A percentile compares a stretch with the other conserved stretches of the same genome.
phyloP scores from a whole-genome alignment of 73 alveolate species.

The Urostyla sp. region DNA sequence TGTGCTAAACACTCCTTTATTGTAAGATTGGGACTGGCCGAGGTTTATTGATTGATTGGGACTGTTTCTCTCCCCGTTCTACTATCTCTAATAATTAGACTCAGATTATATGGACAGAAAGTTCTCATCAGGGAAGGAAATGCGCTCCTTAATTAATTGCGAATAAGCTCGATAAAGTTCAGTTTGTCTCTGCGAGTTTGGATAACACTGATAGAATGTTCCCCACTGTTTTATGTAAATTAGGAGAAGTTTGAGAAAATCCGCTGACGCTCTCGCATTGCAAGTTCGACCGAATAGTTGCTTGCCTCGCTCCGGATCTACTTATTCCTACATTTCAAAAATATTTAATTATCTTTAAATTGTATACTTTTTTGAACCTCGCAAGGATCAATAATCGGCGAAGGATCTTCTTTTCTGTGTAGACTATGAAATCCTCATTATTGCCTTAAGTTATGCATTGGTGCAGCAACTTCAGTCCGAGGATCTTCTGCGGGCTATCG shows the following conservation, averaged over 20 bases:
- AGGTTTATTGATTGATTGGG: background rate
- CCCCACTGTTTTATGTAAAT: constrained; percentile 22
- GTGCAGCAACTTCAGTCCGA: constrained; percentile 24
- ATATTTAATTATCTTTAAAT: background rate
- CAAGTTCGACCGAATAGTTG: constrained; percentile 10
- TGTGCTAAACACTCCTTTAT: background rate
- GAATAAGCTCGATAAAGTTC: background rate
- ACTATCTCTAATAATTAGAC: background rate
- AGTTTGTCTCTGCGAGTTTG: constrained; percentile 1
- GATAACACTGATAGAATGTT: background rate
- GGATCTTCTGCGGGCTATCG: constrained; percentile 12
- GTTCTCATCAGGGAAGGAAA: constrained; percentile 9
- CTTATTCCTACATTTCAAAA: constrained; percentile 18
- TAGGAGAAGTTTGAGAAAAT: constrained; percentile 25
- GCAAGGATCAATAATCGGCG: constrained; percentile 47
- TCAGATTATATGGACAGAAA: background rate
- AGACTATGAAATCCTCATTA: constrained; percentile 29
- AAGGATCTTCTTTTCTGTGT: constrained; percentile 47
- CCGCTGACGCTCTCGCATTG: constrained; percentile 42
- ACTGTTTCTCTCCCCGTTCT: background rate
- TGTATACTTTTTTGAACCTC: constrained; percentile 36
- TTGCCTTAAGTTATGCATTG: constrained; percentile 22
- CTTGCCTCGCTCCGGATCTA: constrained; percentile 23
- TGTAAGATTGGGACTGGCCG: background rate
- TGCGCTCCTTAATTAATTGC: constrained; percentile 4